Conservation (phyloP, 208 protist genomes). For the Leishmania major region DNA sequence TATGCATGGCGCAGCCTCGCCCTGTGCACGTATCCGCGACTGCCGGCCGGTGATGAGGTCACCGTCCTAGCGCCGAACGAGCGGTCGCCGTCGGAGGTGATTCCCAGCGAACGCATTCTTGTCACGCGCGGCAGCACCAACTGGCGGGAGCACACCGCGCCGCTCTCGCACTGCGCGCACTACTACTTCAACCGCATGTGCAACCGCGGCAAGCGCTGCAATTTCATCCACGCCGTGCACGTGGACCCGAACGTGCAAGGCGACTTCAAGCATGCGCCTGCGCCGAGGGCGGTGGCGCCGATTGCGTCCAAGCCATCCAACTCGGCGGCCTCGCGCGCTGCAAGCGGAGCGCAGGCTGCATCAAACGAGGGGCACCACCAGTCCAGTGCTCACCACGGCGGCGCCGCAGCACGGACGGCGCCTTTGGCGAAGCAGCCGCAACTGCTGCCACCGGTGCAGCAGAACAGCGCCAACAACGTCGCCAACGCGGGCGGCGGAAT, state of each 20-base stretch:
- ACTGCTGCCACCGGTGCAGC: conserved; percentile 3
- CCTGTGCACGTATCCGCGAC: conserved; percentile 61
- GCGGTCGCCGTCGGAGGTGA: conserved; percentile 43
- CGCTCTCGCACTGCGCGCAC: conserved; percentile 82
- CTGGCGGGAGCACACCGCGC: conserved; percentile 38
- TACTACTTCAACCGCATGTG: conserved; percentile 90
- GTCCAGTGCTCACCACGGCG: neutral
- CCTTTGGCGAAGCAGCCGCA: neutral
- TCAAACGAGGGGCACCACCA: neutral
- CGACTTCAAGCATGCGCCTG: conserved; percentile 59
- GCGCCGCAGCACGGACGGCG: neutral
- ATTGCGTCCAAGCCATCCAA: conserved; percentile 13
- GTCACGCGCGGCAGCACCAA: conserved; percentile 56
- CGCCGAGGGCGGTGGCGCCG: conserved; percentile 63
- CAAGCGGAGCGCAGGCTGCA: neutral
- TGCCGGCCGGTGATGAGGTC: conserved; percentile 50
- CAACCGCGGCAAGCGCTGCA: conserved; percentile 76
- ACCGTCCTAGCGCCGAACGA: conserved; percentile 73
- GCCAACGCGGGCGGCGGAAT: neutral
- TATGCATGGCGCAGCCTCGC: conserved; percentile 64
- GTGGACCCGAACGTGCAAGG: conserved; percentile 70
- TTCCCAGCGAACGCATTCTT: conserved; percentile 59
- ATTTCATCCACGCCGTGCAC: conserved; percentile 81
- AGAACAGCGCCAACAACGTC: neutral
- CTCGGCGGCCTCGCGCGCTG: neutral